phyloP scores from a whole-genome alignment of 371 early-diverging fungal species.

The Mucor irregularis region DNA sequence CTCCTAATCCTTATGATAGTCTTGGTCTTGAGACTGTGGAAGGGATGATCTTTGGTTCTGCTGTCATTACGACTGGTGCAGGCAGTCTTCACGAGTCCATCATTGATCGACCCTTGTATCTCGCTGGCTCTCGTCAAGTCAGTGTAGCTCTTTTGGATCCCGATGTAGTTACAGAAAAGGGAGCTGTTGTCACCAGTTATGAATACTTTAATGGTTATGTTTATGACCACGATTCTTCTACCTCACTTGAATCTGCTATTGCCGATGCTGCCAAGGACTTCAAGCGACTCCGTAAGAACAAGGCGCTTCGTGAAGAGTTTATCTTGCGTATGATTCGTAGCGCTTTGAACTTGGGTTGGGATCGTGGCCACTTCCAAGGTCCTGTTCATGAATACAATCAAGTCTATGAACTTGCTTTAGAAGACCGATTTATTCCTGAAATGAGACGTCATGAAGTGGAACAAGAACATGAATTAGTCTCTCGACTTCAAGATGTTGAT shows the following conservation, averaged over 20 bases:
- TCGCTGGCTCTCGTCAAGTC: constrained; percentile 8
- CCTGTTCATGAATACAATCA: constrained; percentile 51
- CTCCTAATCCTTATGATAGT: constrained; percentile 51
- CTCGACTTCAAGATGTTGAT: constrained; percentile 18
- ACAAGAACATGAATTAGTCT: constrained; percentile 33
- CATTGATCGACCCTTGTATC: constrained; percentile 48
- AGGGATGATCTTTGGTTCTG: constrained; percentile 62
- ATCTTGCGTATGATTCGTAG: constrained; percentile 52
- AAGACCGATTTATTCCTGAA: constrained; percentile 29
- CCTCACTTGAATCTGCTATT: constrained; percentile 43
- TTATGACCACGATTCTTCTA: constrained; percentile 36
- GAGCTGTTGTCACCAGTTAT: constrained; percentile 34
- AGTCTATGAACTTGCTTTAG: constrained; percentile 41
- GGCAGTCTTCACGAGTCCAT: constrained; percentile 59
- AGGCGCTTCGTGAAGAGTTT: constrained; percentile 52
- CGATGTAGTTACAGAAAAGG: constrained; percentile 20
- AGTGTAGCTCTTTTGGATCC: constrained; percentile 12
- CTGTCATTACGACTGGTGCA: constrained; percentile 58
- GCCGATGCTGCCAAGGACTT: constrained; percentile 44
- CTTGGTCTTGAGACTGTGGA: constrained; percentile 58
- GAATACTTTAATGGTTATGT: constrained; percentile 62
- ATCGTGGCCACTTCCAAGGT: constrained; percentile 43
- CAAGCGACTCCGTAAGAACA: constrained; percentile 23
- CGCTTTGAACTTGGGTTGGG: constrained; percentile 59
- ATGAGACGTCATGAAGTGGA: constrained; percentile 40